Percentiles rank a stretch among this genome's conserved stretches.
These are phyloP conservation scores for Solanum paucissectum DNA, from an alignment of 257 asterid genomes.

Conservation along the genomic window DNA sequence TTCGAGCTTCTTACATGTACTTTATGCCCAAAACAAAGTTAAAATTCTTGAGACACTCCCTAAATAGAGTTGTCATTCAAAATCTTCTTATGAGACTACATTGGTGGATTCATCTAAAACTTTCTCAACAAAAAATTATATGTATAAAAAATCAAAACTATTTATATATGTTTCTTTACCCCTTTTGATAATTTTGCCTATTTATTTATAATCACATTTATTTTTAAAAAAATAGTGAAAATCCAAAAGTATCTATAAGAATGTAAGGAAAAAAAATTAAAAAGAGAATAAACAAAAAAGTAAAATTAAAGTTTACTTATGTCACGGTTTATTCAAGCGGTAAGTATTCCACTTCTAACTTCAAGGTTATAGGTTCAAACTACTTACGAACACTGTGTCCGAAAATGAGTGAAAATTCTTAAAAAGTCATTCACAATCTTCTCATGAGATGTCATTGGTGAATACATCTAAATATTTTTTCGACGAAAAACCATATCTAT, in stretches of 20 bases:
- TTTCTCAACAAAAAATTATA: background rate
- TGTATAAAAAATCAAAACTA: too few relatives aligned
- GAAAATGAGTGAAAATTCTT: too few relatives aligned
- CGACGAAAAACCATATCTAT: too few relatives aligned
- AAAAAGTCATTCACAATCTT: too few relatives aligned
- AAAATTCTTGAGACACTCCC: background rate
- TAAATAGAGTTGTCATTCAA: too few relatives aligned
- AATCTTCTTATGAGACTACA: background rate
- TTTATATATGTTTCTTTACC: background rate
- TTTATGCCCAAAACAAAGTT: too few relatives aligned
- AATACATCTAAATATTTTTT: too few relatives aligned
- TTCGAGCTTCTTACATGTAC: background rate
- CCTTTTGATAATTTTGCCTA: too few relatives aligned
- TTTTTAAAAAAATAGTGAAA: background rate
- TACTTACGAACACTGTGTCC: background rate
- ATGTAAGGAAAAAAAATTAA: fast-evolving
- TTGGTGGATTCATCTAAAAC: background rate
- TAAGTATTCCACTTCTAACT: background rate
- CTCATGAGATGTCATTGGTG: too few relatives aligned
- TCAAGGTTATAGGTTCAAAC: background rate
- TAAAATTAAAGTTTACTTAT: background rate
- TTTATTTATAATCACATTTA: too few relatives aligned
- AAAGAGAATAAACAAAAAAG: background rate
- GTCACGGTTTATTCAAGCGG: background rate
- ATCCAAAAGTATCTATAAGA: background rate